Percentiles rank a stretch among this genome's conserved stretches.
phyloP scores from a whole-genome alignment of 2,329 filamentous ascomycete genomes.

The Alternaria sp. region DNA sequence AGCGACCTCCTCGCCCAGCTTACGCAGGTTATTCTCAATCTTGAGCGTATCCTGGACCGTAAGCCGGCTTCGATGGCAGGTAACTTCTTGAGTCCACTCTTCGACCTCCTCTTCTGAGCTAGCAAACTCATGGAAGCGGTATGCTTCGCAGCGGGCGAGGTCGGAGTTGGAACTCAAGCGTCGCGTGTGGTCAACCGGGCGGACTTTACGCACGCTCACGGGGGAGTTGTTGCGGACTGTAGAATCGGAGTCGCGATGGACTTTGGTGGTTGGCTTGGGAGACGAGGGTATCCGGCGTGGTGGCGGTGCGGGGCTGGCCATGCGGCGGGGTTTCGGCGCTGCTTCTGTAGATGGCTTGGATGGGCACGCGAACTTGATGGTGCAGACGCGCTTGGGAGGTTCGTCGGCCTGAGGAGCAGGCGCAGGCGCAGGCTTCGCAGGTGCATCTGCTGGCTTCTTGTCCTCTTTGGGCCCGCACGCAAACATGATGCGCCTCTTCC shows the following conservation, averaged over 20 bases:
- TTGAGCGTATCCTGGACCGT: constrained; percentile 88
- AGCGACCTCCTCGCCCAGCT: constrained; percentile 78
- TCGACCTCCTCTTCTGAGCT: constrained; percentile 85
- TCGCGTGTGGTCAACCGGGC: constrained; percentile 39
- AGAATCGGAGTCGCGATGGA: constrained; percentile 58
- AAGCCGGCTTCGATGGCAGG: constrained; percentile 70
- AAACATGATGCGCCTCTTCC: constrained; percentile 92
- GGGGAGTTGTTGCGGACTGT: constrained; percentile 59
- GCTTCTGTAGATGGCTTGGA: constrained; percentile 55
- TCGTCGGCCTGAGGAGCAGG: constrained; percentile 28
- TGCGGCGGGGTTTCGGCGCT: constrained; percentile 47
- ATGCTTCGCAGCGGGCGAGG: constrained; percentile 61
- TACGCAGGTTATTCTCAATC: constrained; percentile 88
- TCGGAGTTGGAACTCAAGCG: constrained; percentile 49
- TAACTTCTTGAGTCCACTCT: constrained; percentile 83
- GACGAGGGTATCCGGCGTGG: constrained; percentile 34
- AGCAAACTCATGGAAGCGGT: constrained; percentile 87
- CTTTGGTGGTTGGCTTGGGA: constrained; percentile 37
- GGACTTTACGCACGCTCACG: constrained; percentile 50
- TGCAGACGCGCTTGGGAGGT: constrained; percentile 62
- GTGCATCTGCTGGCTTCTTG: constrained; percentile 44
- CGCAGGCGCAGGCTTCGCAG: constrained; percentile 26
- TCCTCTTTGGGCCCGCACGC: constrained; percentile 70
- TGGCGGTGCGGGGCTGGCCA: constrained; percentile 53
- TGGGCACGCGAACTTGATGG: constrained; percentile 78